Evolutionary conservation across 495 filamentous ascomycete species (phyloP).

Genomic region (Ascobolus immersus): DNA sequence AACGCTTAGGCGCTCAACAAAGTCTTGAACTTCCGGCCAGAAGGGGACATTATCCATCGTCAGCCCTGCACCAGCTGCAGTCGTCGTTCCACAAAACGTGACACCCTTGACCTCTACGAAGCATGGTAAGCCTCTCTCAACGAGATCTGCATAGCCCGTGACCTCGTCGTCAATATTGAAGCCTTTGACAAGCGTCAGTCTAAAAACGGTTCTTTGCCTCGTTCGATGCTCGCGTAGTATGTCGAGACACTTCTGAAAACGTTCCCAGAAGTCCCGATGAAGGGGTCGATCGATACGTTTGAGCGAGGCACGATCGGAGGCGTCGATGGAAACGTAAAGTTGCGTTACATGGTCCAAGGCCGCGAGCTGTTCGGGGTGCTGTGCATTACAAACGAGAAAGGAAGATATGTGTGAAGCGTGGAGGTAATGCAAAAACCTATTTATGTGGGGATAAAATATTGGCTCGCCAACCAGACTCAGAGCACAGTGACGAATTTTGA

Average conservation of each 20-base stretch:
- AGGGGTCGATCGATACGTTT: conserved; percentile 72
- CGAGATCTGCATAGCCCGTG: conserved; percentile 58
- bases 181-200: conserved; percentile 79
- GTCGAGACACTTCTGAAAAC: conserved; percentile 70
- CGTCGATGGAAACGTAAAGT: conserved; percentile 86
- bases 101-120: conserved; percentile 93
- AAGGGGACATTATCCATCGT: conserved; percentile 94
- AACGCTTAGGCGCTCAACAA: conserved; percentile 44
- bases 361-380: conserved; percentile 77
- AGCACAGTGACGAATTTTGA: conserved; percentile 80
- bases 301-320: conserved; percentile 66
- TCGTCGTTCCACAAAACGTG: conserved; percentile 80
- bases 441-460: conserved; percentile 95
- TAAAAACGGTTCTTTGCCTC: conserved; percentile 76
- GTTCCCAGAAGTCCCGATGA: conserved; percentile 92
- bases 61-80: conserved; percentile 51
- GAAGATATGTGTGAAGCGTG: conserved; percentile 70
- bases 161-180: conserved; percentile 93
- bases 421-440: conserved; percentile 57
- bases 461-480: conserved; percentile 79
- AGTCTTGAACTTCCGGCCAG: conserved; percentile 61
- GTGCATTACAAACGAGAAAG: conserved; percentile 95
- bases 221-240: conserved; percentile 61
- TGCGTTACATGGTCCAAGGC: conserved; percentile 64
- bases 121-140: conserved; percentile 58